Evolutionary conservation across 352 stramenopile species (phyloP).

Genomic region (Globisporangium takayamanum): DNA sequence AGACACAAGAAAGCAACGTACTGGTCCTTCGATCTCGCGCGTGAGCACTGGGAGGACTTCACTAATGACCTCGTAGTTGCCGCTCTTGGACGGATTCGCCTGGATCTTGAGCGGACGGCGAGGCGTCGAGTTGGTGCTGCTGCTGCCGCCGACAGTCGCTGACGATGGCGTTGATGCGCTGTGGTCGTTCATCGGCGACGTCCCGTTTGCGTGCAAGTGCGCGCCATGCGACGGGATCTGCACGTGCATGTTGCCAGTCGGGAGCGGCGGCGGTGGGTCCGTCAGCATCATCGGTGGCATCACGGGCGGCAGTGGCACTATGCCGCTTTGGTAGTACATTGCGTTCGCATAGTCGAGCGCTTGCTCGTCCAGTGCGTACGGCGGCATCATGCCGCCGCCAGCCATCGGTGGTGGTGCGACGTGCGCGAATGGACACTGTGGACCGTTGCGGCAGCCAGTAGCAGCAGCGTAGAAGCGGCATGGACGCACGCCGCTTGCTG

Average conservation of each 20-base stretch:
- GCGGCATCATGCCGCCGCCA: slow-evolving; percentile 5
- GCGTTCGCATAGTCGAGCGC: slow-evolving; percentile 16
- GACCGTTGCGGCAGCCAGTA: slow-evolving; percentile 60
- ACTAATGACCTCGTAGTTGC: slow-evolving; percentile 64
- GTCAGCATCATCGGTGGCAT: slow-evolving; percentile 25
- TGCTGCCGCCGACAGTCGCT: neutral
- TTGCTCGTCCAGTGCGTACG: slow-evolving; percentile 18
- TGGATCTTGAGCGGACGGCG: slow-evolving; percentile 55
- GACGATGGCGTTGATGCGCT: neutral
- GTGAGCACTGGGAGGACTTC: slow-evolving; percentile 73
- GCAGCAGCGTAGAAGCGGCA: slow-evolving; percentile 56
- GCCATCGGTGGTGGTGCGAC: slow-evolving; percentile 4
- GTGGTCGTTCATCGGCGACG: slow-evolving; percentile 18
- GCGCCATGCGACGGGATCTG: slow-evolving; percentile 7
- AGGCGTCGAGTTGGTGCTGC: slow-evolving; percentile 2
- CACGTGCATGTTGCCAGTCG: neutral
- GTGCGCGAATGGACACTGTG: slow-evolving; percentile 51
- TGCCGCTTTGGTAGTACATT: slow-evolving; percentile 14
- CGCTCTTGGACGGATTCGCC: slow-evolving; percentile 53
- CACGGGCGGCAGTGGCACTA: slow-evolving; percentile 16
- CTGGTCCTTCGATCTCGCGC: slow-evolving; percentile 69
- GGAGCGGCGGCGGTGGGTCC: slow-evolving; percentile 7
- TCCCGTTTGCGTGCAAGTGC: slow-evolving; percentile 7
- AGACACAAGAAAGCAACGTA: slow-evolving; percentile 21
- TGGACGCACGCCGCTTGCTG: slow-evolving; percentile 13